Evolutionary conservation across 257 asterid genomes (phyloP), one percentile per base, ranked within the genome.

Genomic region (Nicotiana benthamiana): DNA sequence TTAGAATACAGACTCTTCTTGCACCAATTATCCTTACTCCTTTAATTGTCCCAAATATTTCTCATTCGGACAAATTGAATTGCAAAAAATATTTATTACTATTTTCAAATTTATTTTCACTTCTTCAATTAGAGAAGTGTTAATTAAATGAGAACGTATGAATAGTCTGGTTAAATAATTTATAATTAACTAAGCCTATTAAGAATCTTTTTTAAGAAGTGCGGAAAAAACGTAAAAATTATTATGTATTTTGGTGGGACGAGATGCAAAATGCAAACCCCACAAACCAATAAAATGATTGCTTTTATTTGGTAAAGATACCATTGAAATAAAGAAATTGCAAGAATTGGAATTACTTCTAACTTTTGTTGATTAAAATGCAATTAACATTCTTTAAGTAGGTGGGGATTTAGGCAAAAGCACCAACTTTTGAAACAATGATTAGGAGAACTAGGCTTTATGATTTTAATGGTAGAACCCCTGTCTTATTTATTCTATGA

Each of bases 391-490:
- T 40, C 59, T 36, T 62, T 10, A 26, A 61, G 62, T 62, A 16
- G 82, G 75, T 62, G 75, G 82, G n/a, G 12, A 79, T 79, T 62
- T 79, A 46, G 63, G 75, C 59, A 22, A 60, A 26, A 79, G 4
- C 30, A 43, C 60, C 46, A 28, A 62, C 62, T 62, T 79, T 79
- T 79, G 40, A 61, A 61, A 46, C 20, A 79, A 62, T 79, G 75
- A 79, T 79, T 62, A 60, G 75, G 13, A 51, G 26, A 27, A 27
- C 56, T 61, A 77, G 53, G 54, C 24, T 40, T 62, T 43, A 60
- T 40, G 56, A n/a, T 83, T 81, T 30, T 80, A 65, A 85, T 67
- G 68, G 90, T 79, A 85, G 84, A 34, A 85, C 63, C 76, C 57
- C 77, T 56, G 80, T 66, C 52, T 53, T 81, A 52, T 85, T 81